phyloP scores from a whole-genome alignment of 345 rosid species.

The Rhodamnia rubescens region DNA sequence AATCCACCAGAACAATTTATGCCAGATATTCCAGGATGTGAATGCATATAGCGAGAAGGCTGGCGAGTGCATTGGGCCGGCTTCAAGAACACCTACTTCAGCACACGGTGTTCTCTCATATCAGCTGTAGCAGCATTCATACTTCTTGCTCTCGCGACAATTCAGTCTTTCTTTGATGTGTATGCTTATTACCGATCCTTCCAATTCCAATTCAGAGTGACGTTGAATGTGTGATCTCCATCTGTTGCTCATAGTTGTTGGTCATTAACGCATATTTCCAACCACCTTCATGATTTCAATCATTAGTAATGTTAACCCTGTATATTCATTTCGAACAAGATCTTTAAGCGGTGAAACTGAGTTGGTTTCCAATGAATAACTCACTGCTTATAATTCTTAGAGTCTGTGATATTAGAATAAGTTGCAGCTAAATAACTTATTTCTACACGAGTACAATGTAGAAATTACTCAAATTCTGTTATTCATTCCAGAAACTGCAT shows the following conservation, averaged over 20 bases:
- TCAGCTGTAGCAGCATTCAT: too few relatives aligned
- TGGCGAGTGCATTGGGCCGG: too few relatives aligned
- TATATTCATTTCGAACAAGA: not conserved
- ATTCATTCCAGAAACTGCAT: not conserved
- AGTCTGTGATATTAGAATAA: too few relatives aligned
- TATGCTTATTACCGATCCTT: not conserved
- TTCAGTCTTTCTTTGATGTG: conserved; percentile 40
- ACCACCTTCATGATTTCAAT: not conserved
- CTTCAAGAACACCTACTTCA: too few relatives aligned
- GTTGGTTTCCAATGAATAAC: too few relatives aligned
- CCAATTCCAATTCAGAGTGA: not conserved
- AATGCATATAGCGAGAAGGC: too few relatives aligned
- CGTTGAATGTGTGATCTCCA: not conserved
- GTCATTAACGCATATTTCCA: not conserved
- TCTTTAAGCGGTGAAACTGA: not conserved
- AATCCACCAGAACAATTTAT: too few relatives aligned
- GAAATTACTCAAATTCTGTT: not conserved
- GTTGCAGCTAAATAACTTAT: too few relatives aligned
- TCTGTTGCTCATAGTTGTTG: not conserved
- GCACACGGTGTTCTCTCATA: too few relatives aligned
- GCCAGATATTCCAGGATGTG: too few relatives aligned
- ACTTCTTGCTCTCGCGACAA: conserved; percentile 22
- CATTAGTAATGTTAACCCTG: not conserved
- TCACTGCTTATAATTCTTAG: too few relatives aligned
- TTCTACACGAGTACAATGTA: too few relatives aligned